Evolutionary conservation across 345 rosid genomes (phyloP).

Genomic region (Citrus australasica): DNA sequence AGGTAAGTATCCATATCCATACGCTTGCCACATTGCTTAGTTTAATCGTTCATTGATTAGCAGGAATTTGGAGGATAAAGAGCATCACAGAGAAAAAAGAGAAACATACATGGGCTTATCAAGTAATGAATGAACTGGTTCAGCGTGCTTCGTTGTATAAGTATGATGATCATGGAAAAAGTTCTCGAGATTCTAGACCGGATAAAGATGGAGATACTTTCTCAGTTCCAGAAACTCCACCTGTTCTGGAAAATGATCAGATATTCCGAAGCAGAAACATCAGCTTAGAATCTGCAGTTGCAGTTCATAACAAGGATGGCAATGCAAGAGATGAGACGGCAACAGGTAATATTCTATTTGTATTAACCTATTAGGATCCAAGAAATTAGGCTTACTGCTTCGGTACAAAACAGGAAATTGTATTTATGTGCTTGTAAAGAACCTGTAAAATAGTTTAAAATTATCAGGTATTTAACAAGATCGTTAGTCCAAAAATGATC

Average conservation of each 20-base stretch:
- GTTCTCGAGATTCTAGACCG: not conserved
- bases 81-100: not conserved
- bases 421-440: too few relatives aligned
- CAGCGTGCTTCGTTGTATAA: not conserved
- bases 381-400: too few relatives aligned
- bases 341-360: too few relatives aligned
- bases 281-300: too few relatives aligned
- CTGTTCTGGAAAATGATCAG: not conserved
- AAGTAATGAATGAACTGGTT: conserved; percentile 11
- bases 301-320: too few relatives aligned
- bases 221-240: not conserved
- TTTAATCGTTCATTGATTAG: not conserved
- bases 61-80: conserved; percentile 1
- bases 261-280: not conserved
- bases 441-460: too few relatives aligned
- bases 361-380: too few relatives aligned
- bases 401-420: too few relatives aligned
- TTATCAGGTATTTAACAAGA: too few relatives aligned
- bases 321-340: too few relatives aligned
- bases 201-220: not conserved
- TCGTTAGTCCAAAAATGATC: too few relatives aligned
- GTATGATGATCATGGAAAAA: not conserved
- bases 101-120: conserved; percentile 2
- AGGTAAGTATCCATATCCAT: not conserved
- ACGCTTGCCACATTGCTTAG: not conserved